phyloP scores from a whole-genome alignment of 1,284 basidiomycete species.

The Schizopora paradoxa region DNA sequence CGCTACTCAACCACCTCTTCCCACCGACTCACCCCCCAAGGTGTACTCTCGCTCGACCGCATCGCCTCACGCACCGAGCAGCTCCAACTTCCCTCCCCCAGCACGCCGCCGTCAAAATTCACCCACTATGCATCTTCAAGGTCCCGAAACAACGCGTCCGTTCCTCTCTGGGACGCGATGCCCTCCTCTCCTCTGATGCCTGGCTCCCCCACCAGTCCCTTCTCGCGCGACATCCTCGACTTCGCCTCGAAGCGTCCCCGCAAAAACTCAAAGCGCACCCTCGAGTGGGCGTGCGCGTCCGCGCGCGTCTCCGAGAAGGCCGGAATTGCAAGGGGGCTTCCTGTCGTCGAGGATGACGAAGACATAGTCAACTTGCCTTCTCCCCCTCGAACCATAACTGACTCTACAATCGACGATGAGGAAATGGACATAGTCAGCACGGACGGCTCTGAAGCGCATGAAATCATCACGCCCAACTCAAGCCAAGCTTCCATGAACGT shows the following conservation, averaged over 20 bases:
- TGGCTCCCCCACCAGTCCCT: conserved; percentile 6
- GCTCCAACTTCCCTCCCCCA: background rate
- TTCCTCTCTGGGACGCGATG: conserved; percentile 15
- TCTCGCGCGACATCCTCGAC: conserved; percentile 13
- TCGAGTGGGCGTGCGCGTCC: conserved; percentile 18
- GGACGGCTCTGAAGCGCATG: conserved; percentile 14
- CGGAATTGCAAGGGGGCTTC: no score
- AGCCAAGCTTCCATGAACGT: conserved; percentile 11
- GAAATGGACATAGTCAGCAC: conserved; percentile 12
- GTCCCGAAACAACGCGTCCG: background rate
- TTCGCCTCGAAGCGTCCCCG: conserved; percentile 9
- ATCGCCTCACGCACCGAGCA: conserved; percentile 15
- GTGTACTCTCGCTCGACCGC: conserved; percentile 12
- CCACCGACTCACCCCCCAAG: conserved; percentile 1
- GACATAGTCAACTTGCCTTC: background rate
- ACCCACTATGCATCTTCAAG: conserved; percentile 1
- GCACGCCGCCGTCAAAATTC: conserved; percentile 10
- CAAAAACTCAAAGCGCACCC: conserved; percentile 3
- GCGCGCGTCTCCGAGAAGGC: conserved; percentile 9
- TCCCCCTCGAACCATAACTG: background rate
- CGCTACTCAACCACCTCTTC: background rate
- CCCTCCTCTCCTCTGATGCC: conserved; percentile 15
- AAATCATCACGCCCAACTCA: conserved; percentile 14
- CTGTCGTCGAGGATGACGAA: no score
- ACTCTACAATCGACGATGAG: conserved; percentile 6